These are phyloP conservation scores for Botrytis tulipae DNA, from an alignment of 2,329 filamentous ascomycete species.

Conservation along the genomic window DNA sequence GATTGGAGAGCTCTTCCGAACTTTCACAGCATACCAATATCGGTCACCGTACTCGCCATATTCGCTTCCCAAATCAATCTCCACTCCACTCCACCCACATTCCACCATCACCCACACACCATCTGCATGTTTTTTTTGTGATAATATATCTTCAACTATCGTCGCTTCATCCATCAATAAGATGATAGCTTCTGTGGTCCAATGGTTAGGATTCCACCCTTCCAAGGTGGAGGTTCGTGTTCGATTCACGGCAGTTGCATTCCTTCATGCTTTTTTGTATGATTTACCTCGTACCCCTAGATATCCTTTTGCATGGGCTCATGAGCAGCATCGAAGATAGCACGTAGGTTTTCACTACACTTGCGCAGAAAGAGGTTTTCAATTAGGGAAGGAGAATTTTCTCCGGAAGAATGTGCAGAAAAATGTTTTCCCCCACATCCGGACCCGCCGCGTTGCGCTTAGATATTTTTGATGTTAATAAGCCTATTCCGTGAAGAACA, in stretches of 20 bases:
- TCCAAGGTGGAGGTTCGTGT: slow-evolving; percentile 10
- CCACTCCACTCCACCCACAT: not conserved
- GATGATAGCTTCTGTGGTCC: slow-evolving; percentile 1
- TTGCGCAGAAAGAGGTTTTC: too few species aligned
- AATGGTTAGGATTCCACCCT: slow-evolving; percentile 13
- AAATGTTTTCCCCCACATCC: not conserved
- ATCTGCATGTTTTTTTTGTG: accelerated
- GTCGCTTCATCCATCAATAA: accelerated
- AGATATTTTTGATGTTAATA: not conserved
- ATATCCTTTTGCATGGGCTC: accelerated
- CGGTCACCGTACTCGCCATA: not conserved
- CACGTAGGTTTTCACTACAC: too few species aligned
- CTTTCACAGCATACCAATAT: not conserved
- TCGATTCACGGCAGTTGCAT: not conserved
- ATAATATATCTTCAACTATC: not conserved
- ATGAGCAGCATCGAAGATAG: not conserved
- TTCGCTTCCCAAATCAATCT: not conserved
- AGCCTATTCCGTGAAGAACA: not conserved
- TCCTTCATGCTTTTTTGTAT: accelerated
- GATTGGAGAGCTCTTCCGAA: not conserved
- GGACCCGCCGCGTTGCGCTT: not conserved
- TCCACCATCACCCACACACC: not conserved
- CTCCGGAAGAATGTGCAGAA: not conserved
- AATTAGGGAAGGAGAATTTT: too few species aligned
- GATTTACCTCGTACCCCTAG: accelerated